Percentiles rank a stretch among this genome's conserved stretches.
These are phyloP conservation scores for Ceratocystis variospora DNA, from an alignment of 2,329 filamentous ascomycete genomes.

Conservation along the genomic window DNA sequence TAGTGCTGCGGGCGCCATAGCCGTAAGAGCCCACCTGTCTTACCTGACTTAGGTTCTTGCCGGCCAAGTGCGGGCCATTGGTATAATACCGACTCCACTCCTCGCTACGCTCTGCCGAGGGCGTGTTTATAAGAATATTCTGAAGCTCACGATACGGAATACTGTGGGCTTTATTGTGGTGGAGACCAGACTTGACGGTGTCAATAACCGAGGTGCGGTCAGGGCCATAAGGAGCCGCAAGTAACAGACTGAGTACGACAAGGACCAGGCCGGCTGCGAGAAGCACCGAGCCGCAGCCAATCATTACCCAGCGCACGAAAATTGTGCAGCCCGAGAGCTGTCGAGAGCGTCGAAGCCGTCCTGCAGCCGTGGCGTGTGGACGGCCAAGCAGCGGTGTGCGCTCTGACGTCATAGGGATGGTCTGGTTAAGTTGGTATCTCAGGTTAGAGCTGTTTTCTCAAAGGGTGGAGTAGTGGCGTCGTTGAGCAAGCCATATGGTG, in stretches of 20 bases:
- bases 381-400: not conserved
- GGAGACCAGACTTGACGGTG: conserved; percentile 7
- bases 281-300: conserved; percentile 1
- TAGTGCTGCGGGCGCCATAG: not conserved
- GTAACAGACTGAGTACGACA: not conserved
- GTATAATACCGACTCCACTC: conserved; percentile 73
- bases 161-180: not conserved
- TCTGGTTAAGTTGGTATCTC: too few species aligned
- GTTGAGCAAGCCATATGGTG: not conserved
- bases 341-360: not conserved
- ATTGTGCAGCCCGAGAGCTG: not conserved
- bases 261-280: not conserved
- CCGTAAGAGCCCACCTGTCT: conserved; percentile 5
- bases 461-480: not conserved
- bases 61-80: conserved; percentile 59
- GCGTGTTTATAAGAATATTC: conserved; percentile 44
- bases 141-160: conserved; percentile 38
- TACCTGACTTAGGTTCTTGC: conserved; percentile 61
- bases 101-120: conserved; percentile 41
- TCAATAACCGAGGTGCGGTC: conserved; percentile 4
- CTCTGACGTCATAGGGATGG: not conserved
- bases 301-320: conserved; percentile 5
- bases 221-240: conserved; percentile 2
- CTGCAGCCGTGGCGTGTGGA: not conserved
- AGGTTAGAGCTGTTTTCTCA: too few species aligned